A percentile compares a stretch with the other conserved stretches of the same genome.
These are phyloP conservation scores for Gossypium armourianum DNA, from an alignment of 441 rosid species.

Conservation along the genomic window DNA sequence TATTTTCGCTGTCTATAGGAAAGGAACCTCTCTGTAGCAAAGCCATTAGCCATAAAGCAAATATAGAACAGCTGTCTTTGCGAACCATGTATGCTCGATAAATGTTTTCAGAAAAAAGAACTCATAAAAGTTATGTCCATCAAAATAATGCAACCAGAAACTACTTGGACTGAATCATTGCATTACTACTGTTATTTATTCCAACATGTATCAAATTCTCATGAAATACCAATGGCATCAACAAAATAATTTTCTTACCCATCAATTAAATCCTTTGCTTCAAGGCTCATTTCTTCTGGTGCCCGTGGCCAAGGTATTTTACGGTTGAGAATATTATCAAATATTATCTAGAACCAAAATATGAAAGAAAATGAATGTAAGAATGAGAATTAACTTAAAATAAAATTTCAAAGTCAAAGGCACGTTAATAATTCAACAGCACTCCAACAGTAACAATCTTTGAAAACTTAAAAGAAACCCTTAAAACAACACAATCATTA, in stretches of 20 bases:
- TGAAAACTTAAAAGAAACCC: not conserved
- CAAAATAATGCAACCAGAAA: not conserved
- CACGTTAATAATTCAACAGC: not conserved
- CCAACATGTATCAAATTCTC: not conserved
- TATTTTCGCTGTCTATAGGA: not conserved
- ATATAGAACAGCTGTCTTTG: not conserved
- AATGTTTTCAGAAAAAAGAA: not conserved
- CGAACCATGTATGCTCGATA: not conserved
- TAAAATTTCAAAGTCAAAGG: not conserved
- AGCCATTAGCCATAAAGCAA: not conserved
- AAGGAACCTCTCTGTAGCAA: not conserved
- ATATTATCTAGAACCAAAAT: constrained; percentile 60
- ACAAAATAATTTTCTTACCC: constrained; percentile 37
- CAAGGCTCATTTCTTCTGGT: constrained; percentile 77
- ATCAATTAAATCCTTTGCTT: constrained; percentile 74
- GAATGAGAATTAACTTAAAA: constrained; percentile 9
- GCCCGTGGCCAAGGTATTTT: constrained; percentile 91
- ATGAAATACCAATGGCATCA: not conserved
- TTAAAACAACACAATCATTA: not conserved
- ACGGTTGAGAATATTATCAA: constrained; percentile 93
- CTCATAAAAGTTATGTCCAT: not conserved
- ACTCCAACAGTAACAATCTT: not conserved
- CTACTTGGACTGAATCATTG: not conserved
- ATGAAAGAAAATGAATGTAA: constrained; percentile 18
- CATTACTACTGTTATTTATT: not conserved